phyloP scores from a whole-genome alignment of 73 alveolate genomes.

The Blepharisma japonicum region DNA sequence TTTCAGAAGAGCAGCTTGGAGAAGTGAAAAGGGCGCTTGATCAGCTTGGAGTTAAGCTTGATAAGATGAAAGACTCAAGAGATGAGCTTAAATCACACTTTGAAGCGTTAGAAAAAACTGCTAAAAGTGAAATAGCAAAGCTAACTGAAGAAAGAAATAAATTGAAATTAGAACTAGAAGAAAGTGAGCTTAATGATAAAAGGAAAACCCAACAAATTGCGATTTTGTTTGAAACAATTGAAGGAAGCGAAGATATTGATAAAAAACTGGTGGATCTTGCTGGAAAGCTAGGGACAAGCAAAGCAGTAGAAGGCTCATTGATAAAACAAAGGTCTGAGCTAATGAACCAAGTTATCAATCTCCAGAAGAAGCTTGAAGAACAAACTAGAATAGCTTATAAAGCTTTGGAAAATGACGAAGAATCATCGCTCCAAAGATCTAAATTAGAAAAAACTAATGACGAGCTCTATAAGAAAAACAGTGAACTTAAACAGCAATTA shows the following conservation, averaged over 20 bases:
- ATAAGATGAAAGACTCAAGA: neutral
- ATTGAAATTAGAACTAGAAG: neutral
- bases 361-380: slow-evolving; percentile 14
- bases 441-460: slow-evolving; percentile 23
- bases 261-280: neutral
- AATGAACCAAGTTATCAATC: slow-evolving; percentile 10
- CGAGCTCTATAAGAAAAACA: slow-evolving; percentile 20
- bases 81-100: slow-evolving; percentile 4
- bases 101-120: neutral
- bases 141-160: neutral
- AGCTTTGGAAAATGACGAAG: slow-evolving; percentile 28
- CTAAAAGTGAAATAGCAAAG: slow-evolving; percentile 28
- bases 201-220: slow-evolving; percentile 24
- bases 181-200: neutral
- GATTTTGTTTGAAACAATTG: neutral
- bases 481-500: neutral
- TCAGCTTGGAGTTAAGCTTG: neutral
- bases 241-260: neutral
- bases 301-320: slow-evolving; percentile 25
- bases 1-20: slow-evolving; percentile 33
- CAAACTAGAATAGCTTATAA: slow-evolving; percentile 32
- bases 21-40: neutral
- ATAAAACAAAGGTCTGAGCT: neutral
- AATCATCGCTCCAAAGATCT: neutral
- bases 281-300: neutral